Conservation (phyloP, 345 rosid species). For the Rhizophora apiculata region DNA sequence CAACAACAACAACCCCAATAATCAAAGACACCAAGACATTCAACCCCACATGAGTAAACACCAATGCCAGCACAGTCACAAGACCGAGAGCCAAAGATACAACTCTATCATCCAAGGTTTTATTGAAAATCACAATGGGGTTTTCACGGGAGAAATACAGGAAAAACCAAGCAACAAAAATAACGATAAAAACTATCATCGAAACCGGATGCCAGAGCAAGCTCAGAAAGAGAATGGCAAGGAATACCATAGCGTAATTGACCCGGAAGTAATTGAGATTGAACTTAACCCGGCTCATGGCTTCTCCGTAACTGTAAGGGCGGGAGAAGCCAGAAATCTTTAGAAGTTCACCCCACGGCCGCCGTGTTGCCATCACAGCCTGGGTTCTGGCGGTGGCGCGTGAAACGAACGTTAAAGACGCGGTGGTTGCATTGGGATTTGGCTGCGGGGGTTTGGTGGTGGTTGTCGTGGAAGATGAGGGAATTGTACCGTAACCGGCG, state of each 20-base stretch:
- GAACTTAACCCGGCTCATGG: slow-evolving; percentile 48
- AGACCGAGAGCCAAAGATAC: slow-evolving; percentile 49
- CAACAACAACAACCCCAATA: slow-evolving; percentile 52
- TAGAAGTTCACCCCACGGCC: slow-evolving; percentile 77
- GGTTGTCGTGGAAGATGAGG: slow-evolving; percentile 9
- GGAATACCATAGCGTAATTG: slow-evolving; percentile 60
- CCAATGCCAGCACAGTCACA: slow-evolving; percentile 66
- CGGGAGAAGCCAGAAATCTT: slow-evolving; percentile 44
- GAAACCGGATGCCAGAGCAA: slow-evolving; percentile 79
- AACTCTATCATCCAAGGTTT: slow-evolving; percentile 51
- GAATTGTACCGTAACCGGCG: slow-evolving; percentile 37
- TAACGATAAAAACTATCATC: slow-evolving; percentile 56
- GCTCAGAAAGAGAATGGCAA: slow-evolving; percentile 59
- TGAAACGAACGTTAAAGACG: slow-evolving; percentile 39
- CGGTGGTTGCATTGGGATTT: slow-evolving; percentile 20
- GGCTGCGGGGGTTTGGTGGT: slow-evolving; percentile 6
- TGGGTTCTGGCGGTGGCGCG: slow-evolving; percentile 50
- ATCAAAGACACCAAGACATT: slow-evolving; percentile 66
- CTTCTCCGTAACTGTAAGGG: slow-evolving; percentile 54
- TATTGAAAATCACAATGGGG: slow-evolving; percentile 48
- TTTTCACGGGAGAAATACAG: slow-evolving; percentile 70
- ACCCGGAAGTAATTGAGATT: slow-evolving; percentile 66
- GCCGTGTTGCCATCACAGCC: slow-evolving; percentile 51
- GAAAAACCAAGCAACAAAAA: slow-evolving; percentile 68
- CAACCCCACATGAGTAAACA: slow-evolving; percentile 63